Evolutionary conservation across 768 basidiomycete genomes (phyloP), one percentile per base, ranked within the genome.

Genomic region (Lactarius sanguifluus): DNA sequence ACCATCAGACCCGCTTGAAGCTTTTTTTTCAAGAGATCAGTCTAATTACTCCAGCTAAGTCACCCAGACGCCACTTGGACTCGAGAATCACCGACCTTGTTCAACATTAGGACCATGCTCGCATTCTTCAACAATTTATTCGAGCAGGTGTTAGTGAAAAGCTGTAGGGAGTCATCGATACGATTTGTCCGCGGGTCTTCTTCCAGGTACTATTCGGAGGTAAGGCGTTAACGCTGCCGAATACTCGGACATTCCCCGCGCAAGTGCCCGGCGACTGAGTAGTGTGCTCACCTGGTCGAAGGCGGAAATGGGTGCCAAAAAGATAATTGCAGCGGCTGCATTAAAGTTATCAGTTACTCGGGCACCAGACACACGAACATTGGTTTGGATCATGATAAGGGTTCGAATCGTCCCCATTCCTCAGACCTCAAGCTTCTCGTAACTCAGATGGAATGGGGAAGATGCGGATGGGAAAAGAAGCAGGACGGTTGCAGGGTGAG

Each of bases 91-190:
- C 85, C 82, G 30, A 86, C 88, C 69, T 80, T 88, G 77, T 92
- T 92, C 55, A 94, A 79, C 70, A 94, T 79, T 50, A 80, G 72
- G 25, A 81, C 79, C 30, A 80, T 72, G 66, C 75, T 76, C 16
- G 78, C 75, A 45, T 82, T 88, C 74, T 91, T 92, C 59, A 94
- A 79, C 59, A 94, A 81, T 40, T 84, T 82, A 73, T 93, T 94
- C 40, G 89, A 88, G 73, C 91, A 93, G 13, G 94, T 91, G 71
- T 91, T 84, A 5, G 90, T 92, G 75, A 92, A 94, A 28, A 94
- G 80, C 76, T 92, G 92, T n/a, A 94, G 77, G 1, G 92, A 93
- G 74, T 94, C 92, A 69, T 94, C 91, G 38, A 94, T 91, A 58
- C 92, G 81, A 71, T 94, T 94, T 47, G 89, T 89, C 64, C 88